Evolutionary conservation across 352 stramenopile genomes (phyloP).

Genomic region (Phytophthora quininea): DNA sequence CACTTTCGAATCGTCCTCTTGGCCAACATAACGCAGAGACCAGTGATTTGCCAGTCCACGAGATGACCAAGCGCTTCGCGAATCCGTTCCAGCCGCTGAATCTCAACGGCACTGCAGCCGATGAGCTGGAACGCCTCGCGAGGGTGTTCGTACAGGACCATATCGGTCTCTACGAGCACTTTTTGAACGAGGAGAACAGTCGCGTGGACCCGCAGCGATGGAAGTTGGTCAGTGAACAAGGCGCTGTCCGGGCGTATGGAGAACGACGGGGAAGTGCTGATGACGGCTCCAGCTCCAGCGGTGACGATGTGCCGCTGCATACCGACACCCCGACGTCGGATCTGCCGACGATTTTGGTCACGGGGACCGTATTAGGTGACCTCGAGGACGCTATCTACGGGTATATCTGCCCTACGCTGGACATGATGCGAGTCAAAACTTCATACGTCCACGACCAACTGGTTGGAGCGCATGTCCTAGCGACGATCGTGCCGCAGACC

Average conservation of each 20-base stretch:
- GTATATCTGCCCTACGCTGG: constrained; percentile 38
- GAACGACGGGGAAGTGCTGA: constrained; percentile 31
- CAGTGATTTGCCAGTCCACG: no score
- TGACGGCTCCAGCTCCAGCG: constrained; percentile 29
- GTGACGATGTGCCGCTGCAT: constrained; percentile 30
- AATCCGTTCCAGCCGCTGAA: constrained; percentile 48
- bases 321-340: constrained; percentile 30
- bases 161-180: constrained; percentile 50
- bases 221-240: constrained; percentile 49
- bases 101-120: constrained; percentile 31
- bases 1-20: no score
- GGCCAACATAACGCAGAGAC: no score
- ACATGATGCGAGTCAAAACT: constrained; percentile 47
- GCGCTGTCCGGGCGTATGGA: constrained; percentile 46
- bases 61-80: constrained; percentile 43
- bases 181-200: constrained; percentile 34
- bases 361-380: constrained; percentile 44
- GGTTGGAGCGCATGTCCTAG: constrained; percentile 46
- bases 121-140: constrained; percentile 36
- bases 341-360: constrained; percentile 33
- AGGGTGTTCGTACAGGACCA: constrained; percentile 46
- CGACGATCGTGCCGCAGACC: constrained; percentile 42
- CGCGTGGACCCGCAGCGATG: constrained; percentile 41
- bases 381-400: constrained; percentile 58
- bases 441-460: constrained; percentile 52